These are phyloP conservation scores for Candida vaughaniae DNA, from an alignment of 805 yeast species.

Conservation along the genomic window DNA sequence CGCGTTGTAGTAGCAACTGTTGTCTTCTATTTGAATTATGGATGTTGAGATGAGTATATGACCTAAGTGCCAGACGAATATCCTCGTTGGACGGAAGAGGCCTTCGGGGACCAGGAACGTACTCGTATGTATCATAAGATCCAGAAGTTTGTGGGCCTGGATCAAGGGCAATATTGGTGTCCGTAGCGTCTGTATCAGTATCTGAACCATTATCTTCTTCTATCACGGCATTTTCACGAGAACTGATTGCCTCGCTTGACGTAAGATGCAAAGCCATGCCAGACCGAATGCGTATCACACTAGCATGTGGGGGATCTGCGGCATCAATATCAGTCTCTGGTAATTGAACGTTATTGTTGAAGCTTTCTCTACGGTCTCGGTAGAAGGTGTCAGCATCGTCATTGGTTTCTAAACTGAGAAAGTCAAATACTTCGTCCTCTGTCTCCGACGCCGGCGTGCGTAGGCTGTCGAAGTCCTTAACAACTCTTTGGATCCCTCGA, in stretches of 20 bases:
- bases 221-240: not conserved
- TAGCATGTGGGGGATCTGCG: not conserved
- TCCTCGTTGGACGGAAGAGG: not conserved
- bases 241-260: not conserved
- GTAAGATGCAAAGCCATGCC: too few relatives aligned
- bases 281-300: too few relatives aligned
- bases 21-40: not conserved
- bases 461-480: not conserved
- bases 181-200: not conserved
- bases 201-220: not conserved
- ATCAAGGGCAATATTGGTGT: not conserved
- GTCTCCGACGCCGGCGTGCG: not conserved
- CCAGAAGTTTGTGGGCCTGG: not conserved
- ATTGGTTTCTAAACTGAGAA: constrained; percentile 15
- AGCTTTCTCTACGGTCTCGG: constrained; percentile 20
- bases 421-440: constrained; percentile 17
- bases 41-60: not conserved
- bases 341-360: constrained; percentile 7
- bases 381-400: constrained; percentile 27
- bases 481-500: constrained; percentile 9
- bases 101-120: not conserved
- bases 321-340: not conserved
- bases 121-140: constrained; percentile 3
- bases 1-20: not conserved
- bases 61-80: not conserved